Conservation (phyloP, 2,329 filamentous ascomycete species). For the Cercospora beticola region DNA sequence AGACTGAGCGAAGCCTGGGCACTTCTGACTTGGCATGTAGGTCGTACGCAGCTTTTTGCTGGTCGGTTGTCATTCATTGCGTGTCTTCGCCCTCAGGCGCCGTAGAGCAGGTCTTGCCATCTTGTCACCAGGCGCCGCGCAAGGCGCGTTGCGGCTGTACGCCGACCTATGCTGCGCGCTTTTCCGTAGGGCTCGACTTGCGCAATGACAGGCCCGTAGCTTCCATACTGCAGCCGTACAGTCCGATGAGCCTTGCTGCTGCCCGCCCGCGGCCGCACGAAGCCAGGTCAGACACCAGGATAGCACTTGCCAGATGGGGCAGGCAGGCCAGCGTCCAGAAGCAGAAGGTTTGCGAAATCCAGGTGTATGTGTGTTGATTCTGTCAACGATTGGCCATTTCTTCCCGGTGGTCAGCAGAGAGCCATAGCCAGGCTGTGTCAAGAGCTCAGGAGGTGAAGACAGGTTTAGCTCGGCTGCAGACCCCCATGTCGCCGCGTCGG, state of each 20-base stretch:
- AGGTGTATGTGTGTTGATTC: not conserved
- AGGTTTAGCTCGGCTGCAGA: not conserved
- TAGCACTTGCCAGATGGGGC: not conserved
- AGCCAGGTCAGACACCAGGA: not conserved
- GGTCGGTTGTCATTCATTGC: no score
- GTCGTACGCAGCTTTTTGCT: not conserved
- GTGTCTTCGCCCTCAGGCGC: not conserved
- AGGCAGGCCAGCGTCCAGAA: not conserved
- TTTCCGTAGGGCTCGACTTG: not conserved
- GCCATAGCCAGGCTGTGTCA: not conserved
- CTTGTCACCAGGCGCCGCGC: not conserved
- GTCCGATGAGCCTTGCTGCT: not conserved
- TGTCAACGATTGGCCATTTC: not conserved
- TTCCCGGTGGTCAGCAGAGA: not conserved
- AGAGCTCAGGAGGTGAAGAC: not conserved
- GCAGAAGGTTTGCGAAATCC: not conserved
- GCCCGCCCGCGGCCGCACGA: not conserved
- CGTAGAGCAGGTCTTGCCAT: not conserved
- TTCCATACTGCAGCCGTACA: not conserved
- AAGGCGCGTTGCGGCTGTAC: not conserved
- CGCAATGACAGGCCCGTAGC: not conserved
- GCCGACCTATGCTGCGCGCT: no score
- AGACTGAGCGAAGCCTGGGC: not conserved
- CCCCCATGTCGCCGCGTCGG: not conserved
- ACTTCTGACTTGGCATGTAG: not conserved